A percentile compares a stretch with the other conserved stretches of the same genome.
Conservation (phyloP, 306 rosid species). For the Quercus berberidifolia region DNA sequence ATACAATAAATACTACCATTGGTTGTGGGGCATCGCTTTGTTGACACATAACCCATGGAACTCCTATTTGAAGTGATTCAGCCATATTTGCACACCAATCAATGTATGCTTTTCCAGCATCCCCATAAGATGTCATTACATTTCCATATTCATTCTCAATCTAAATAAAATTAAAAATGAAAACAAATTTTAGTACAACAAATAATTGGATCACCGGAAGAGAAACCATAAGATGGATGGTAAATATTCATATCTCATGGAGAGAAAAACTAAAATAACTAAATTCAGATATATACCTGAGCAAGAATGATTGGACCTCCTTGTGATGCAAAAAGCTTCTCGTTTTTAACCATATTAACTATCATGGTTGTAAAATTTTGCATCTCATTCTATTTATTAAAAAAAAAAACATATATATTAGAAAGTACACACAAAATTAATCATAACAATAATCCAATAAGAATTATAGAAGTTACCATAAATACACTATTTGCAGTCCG, state of each 20-base stretch:
- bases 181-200: background rate
- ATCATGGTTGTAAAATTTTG: constrained; percentile 48
- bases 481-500: constrained; percentile 41
- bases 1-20: background rate
- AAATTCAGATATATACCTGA: constrained; percentile 22
- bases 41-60: constrained; percentile 37
- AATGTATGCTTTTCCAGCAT: constrained; percentile 15
- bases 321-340: constrained; percentile 57
- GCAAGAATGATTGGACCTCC: constrained; percentile 54
- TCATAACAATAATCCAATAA: background rate
- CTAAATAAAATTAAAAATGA: background rate
- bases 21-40: constrained; percentile 26
- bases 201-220: background rate
- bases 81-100: constrained; percentile 28
- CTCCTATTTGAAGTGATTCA: background rate
- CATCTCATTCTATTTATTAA: constrained; percentile 42
- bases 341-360: constrained; percentile 43
- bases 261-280: too few species aligned
- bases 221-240: too few species aligned
- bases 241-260: too few species aligned
- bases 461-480: constrained; percentile 31
- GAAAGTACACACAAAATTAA: background rate
- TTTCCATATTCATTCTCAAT: constrained; percentile 62
- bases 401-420: background rate
- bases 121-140: constrained; percentile 24